Base-by-base conservation (phyloP, 257 asterid species). In the Anisodus acutangulus region DNA sequence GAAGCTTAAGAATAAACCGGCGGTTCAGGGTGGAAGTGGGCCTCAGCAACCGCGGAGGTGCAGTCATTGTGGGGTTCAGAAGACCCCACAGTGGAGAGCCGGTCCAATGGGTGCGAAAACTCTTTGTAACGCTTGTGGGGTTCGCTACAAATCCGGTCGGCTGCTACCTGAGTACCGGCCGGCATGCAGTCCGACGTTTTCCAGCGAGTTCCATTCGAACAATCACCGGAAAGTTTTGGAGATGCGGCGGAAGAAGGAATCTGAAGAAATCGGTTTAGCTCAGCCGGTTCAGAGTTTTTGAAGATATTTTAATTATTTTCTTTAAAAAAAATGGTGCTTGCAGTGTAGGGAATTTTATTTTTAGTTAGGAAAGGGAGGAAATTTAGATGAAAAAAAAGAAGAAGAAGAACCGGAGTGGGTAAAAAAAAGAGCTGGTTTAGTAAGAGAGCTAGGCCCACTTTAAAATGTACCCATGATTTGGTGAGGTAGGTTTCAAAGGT, bases 11-110 rank as follows among this genome's bases (percentile, higher is more conserved):
- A 89, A 57, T 76, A 90, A 86, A 70, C 41, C 83, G 13, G 59
- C 37, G 84, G 54, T 8, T 84, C 71, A 74, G 0, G 88, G 84
- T 54, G 90, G 85, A 6, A 89, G 76, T 1, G 86, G 67, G 35
- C 83, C 83, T 12, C 95, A 89, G 85, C 95, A 89, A 87, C 88
- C 97, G 43, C 82, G 98, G 85, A 89, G 96, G 87, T 96, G 99
- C 90, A 90, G 89, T 87, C 99, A 96, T 57, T 96, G 99, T 88
- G 98, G 97, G 59, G 97, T 93, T 15, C 95, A 95, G 8, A 95
- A 93, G 88, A 95, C 99, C 11, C 98, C 99, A 19, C 99, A 95
- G 89, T 95, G 99, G 99, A 89, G 98, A 85, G 97, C 98, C 47
- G 99, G 99, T 0, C 99, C 99, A 5, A 89, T 85, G 3, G 99